Conservation (phyloP, 2,329 filamentous ascomycete genomes). For the Aspergillus melleus region DNA sequence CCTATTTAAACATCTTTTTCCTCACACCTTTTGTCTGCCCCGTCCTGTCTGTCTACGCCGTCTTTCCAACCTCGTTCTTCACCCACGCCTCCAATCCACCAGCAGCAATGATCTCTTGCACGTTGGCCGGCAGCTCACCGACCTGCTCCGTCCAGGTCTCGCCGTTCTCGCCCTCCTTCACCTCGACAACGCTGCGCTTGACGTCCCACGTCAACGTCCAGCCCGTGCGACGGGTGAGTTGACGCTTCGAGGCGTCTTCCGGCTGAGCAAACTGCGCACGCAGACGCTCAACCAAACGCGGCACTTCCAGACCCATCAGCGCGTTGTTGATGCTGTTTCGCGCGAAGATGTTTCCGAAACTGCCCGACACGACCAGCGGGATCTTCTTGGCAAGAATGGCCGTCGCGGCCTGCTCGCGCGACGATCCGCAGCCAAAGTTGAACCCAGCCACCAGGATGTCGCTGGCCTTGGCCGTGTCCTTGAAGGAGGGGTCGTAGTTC, state of each 20-base stretch:
- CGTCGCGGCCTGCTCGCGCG: constrained; percentile 87
- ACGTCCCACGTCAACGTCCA: neutral
- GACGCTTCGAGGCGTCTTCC: constrained; percentile 16
- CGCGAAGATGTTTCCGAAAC: constrained; percentile 42
- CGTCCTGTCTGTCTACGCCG: neutral
- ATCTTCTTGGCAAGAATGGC: constrained; percentile 55
- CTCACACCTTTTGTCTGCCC: neutral
- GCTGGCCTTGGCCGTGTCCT: constrained; percentile 61
- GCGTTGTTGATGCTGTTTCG: constrained; percentile 45
- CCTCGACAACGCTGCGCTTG: neutral
- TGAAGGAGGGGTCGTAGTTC: constrained; percentile 82
- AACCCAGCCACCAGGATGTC: constrained; percentile 85
- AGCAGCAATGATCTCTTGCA: neutral
- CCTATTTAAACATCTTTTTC: neutral
- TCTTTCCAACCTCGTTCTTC: neutral
- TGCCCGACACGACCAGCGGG: constrained; percentile 38
- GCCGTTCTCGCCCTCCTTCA: neutral
- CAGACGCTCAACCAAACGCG: constrained; percentile 37
- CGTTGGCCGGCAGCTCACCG: neutral
- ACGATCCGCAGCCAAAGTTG: constrained; percentile 84
- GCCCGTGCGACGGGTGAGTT: constrained; percentile 31
- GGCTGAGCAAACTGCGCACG: constrained; percentile 30
- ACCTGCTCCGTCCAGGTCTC: neutral
- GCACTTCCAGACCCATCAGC: constrained; percentile 42
- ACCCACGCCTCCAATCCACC: neutral